Evolutionary conservation across 2,329 filamentous ascomycete genomes (phyloP).

Genomic region (Venturia carpophila): DNA sequence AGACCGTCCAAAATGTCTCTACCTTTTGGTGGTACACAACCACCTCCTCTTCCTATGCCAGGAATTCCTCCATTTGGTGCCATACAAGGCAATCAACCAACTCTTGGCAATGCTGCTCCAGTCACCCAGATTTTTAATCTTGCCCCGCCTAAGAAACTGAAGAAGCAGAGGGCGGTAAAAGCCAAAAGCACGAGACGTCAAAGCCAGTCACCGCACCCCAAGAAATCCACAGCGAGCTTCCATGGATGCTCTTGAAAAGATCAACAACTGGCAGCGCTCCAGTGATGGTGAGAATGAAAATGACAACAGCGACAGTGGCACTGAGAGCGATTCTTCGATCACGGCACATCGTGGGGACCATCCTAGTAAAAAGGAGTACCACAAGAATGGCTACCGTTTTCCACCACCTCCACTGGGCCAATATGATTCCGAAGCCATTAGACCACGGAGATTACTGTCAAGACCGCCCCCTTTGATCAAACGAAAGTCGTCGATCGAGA

Average conservation of each 20-base stretch:
- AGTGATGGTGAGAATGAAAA: background rate
- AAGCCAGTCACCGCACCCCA: background rate
- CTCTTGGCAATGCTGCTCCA: background rate
- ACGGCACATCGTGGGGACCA: background rate
- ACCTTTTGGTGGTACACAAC: background rate
- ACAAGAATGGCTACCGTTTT: background rate
- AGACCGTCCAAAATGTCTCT: background rate
- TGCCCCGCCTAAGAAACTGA: background rate
- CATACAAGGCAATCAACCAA: background rate
- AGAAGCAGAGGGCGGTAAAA: background rate
- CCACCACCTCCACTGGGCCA: background rate
- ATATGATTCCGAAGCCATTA: background rate
- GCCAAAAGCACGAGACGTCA: background rate
- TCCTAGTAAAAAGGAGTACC: background rate
- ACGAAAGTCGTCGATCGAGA: background rate
- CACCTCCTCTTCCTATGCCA: slow-evolving; percentile 1
- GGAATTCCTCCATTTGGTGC: background rate
- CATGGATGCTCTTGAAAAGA: background rate
- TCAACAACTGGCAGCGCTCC: background rate
- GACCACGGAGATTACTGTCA: background rate
- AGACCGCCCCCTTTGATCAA: background rate
- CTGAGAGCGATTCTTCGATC: background rate
- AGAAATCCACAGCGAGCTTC: background rate
- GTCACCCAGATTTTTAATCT: slow-evolving; percentile 2
- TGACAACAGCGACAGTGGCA: background rate